phyloP scores from a whole-genome alignment of 768 basidiomycete species.

The Hysterangium stoloniferum region DNA sequence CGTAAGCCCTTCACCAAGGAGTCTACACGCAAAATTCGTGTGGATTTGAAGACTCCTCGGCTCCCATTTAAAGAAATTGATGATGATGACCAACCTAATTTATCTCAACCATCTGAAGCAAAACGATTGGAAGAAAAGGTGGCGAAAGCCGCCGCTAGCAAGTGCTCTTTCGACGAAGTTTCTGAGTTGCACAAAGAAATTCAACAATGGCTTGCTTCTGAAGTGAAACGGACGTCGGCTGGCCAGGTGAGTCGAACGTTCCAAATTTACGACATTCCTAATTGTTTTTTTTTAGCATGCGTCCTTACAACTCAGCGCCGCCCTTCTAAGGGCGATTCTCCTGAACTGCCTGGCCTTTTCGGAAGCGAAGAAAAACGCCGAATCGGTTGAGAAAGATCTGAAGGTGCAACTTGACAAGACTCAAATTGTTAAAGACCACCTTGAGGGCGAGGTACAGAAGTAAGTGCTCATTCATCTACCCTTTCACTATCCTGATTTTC shows the following conservation, averaged over 20 bases:
- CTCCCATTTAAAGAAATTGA: constrained; percentile 40
- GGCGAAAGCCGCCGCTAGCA: constrained; percentile 70
- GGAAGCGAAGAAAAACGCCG: constrained; percentile 63
- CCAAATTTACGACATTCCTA: constrained; percentile 5
- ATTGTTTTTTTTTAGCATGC: constrained; percentile 36
- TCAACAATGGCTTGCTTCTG: constrained; percentile 62
- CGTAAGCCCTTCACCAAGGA: constrained; percentile 65
- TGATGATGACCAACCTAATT: constrained; percentile 23
- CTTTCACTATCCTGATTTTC: constrained; percentile 18
- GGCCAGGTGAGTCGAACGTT: constrained; percentile 49
- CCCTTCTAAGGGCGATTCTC: constrained; percentile 73
- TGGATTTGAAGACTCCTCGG: constrained; percentile 69
- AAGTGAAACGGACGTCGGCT: constrained; percentile 39
- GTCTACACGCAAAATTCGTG: constrained; percentile 66
- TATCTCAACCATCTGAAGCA: constrained; percentile 26
- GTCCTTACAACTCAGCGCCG: constrained; percentile 67
- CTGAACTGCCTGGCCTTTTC: constrained; percentile 77
- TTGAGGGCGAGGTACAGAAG: constrained; percentile 68
- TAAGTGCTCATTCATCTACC: constrained; percentile 31
- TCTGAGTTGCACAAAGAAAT: constrained; percentile 70
- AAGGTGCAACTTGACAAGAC: constrained; percentile 61
- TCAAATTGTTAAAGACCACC: constrained; percentile 46
- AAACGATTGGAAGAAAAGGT: constrained; percentile 72
- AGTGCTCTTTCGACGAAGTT: constrained; percentile 84
- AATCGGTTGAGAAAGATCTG: constrained; percentile 50